Conservation (phyloP, 495 filamentous ascomycete species). For the Aspergillus cavernicola region DNA sequence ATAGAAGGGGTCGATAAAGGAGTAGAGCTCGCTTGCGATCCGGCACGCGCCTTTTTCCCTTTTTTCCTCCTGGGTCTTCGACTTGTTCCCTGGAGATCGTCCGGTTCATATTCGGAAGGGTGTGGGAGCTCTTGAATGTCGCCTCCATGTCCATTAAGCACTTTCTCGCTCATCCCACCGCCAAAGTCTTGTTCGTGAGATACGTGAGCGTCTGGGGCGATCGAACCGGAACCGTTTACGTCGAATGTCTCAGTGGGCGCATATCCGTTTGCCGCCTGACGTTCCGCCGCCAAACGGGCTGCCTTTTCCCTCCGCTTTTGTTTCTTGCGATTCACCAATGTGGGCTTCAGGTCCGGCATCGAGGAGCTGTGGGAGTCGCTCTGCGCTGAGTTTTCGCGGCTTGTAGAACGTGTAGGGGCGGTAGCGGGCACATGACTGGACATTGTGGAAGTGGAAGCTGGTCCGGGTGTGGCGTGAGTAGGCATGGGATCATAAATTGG, state of each 20-base stretch:
- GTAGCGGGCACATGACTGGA: constrained; percentile 27
- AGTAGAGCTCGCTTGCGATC: constrained; percentile 40
- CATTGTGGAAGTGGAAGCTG: constrained; percentile 29
- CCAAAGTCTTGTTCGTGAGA: constrained; percentile 33
- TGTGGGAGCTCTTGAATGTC: constrained; percentile 3
- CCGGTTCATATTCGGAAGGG: constrained; percentile 13
- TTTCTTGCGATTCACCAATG: constrained; percentile 82
- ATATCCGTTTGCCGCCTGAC: constrained; percentile 27
- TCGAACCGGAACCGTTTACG: constrained; percentile 16
- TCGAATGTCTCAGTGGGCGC: constrained; percentile 21
- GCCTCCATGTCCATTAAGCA: constrained; percentile 19
- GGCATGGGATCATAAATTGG: constrained; percentile 18
- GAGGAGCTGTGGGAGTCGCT: constrained; percentile 27
- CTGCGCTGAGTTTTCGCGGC: constrained; percentile 29
- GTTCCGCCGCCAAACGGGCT: constrained; percentile 63
- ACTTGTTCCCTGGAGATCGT: constrained; percentile 8
- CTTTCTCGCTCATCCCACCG: constrained; percentile 15
- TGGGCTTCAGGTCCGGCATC: constrained; percentile 27
- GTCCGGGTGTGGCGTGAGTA: constrained; percentile 25
- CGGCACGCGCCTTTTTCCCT: constrained; percentile 34
- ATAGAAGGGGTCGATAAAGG: constrained; percentile 39
- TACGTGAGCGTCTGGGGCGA: constrained; percentile 20
- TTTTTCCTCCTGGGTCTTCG: constrained; percentile 50
- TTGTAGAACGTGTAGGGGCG: constrained; percentile 34
- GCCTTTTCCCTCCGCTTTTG: constrained; percentile 81